Base-by-base conservation (phyloP, 257 asterid genomes). In the Thymus mandschuricus region DNA sequence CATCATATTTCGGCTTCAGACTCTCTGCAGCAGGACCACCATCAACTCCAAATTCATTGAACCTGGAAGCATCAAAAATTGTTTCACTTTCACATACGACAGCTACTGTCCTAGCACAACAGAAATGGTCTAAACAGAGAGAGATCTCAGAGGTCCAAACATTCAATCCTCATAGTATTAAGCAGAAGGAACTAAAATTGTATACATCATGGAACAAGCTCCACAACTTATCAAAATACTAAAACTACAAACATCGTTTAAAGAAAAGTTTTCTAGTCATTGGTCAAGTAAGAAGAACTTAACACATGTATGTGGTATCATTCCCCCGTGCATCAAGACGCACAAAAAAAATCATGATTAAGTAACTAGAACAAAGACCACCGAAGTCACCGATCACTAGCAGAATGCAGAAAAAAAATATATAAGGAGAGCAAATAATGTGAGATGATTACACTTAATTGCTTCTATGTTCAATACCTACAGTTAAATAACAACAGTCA, bases 11-110 rank as follows among this genome's bases (percentile, higher is more conserved):
- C 1, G 97, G 96, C 72, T 62, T 76, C 75, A 95, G 69, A 11
- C 83, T 73, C 79, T 80, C 81, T 3, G 90, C 97, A 28, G 98
- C 96, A 65, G 88, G 89, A 46, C 99, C 99, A 40, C 99, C 99
- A 80, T 95, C 93, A 60, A 55, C 79, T 21, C 98, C 98, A 40
- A 88, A 89, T 76, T 87, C 98, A 70, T 48, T 86, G 81, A 87
- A 88, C 87, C 99, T 92, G 43, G 29, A 72, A 60, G 60, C 28
- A 48, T 57, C 67, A 1, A 64, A 10, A 44, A 45, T 45, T 40
- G 51, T 34, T 69, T n/a, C 29, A 21, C 27, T 35, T 35, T 35
- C 7, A 62, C 0, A 49, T 6, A 35, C 13, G 0, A 28, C 6
- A 49, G 10, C 68, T 41, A 27, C n/a, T 6, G 51, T 50, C 34